Conservation (phyloP, 192 early-diverging fungal genomes). For the Coemansia sp. region DNA sequence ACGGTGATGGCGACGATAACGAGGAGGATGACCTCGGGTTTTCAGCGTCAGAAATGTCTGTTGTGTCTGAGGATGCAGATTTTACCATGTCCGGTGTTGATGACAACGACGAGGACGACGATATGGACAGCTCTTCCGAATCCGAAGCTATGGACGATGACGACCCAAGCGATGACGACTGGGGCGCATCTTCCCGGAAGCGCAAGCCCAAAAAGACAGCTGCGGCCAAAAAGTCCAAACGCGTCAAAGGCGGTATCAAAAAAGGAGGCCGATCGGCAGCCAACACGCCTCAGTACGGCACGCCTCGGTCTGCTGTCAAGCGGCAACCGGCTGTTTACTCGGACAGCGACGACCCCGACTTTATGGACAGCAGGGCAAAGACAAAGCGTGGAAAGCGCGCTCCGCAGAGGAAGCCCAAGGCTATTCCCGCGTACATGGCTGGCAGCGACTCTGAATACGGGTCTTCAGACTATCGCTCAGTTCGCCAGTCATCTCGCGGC, state of each 20-base stretch:
- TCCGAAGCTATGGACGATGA: constrained; percentile 31
- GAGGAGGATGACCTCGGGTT: constrained; percentile 6
- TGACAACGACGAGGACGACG: constrained; percentile 60
- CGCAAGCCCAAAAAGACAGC: constrained; percentile 48
- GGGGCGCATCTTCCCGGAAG: constrained; percentile 49
- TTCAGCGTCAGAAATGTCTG: constrained; percentile 33
- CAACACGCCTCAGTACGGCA: constrained; percentile 8
- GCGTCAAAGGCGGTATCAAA: constrained; percentile 28
- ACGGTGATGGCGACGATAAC: too few relatives aligned
- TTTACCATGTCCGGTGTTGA: constrained; percentile 42
- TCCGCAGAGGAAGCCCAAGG: constrained; percentile 37
- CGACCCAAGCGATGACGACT: constrained; percentile 54
- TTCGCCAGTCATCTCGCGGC: constrained; percentile 48
- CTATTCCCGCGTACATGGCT: constrained; percentile 30
- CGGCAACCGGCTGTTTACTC: constrained; percentile 24
- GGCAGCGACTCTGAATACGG: constrained; percentile 55
- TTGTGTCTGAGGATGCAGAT: constrained; percentile 36
- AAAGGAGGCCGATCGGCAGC: constrained; percentile 8
- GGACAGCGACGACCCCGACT: constrained; percentile 52
- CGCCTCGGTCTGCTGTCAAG: constrained; percentile 13
- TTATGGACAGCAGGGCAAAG: constrained; percentile 31
- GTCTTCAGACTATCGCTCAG: constrained; percentile 43
- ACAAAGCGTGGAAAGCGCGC: constrained; percentile 30
- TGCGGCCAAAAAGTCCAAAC: constrained; percentile 31
- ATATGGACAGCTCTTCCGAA: constrained; percentile 34